A percentile compares a stretch with the other conserved stretches of the same genome.
phyloP scores from a whole-genome alignment of 2,329 filamentous ascomycete genomes.

The Neopestalotiopsis sp. region DNA sequence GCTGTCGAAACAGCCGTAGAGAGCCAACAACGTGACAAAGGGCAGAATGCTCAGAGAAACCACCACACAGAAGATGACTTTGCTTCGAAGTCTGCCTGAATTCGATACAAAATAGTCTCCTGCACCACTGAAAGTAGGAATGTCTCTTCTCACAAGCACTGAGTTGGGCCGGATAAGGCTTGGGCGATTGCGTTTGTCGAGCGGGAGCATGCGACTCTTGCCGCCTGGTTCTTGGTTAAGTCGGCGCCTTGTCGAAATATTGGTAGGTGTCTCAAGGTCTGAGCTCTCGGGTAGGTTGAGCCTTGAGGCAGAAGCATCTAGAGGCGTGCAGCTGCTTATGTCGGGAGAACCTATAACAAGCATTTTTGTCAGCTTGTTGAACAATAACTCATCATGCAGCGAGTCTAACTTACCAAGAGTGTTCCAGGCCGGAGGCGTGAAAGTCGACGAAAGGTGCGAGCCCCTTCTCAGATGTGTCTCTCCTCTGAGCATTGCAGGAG shows the following conservation, averaged over 20 bases:
- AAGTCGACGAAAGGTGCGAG: slow-evolving; percentile 14
- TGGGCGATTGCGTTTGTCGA: slow-evolving; percentile 8
- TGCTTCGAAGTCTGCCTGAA: slow-evolving; percentile 31
- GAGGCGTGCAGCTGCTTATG: background rate
- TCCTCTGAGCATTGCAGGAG: slow-evolving; percentile 15
- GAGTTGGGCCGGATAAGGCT: background rate
- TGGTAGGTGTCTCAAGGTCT: background rate
- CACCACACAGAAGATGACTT: slow-evolving; percentile 45
- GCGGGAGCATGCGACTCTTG: background rate
- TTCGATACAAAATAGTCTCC: slow-evolving; percentile 12
- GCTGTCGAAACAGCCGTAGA: slow-evolving; percentile 50
- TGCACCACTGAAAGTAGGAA: slow-evolving; percentile 14
- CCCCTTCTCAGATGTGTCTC: slow-evolving; percentile 12
- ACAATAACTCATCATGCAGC: background rate
- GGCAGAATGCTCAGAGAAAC: slow-evolving; percentile 50
- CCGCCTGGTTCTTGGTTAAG: background rate
- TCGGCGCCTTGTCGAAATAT: background rate
- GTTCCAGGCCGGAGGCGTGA: slow-evolving; percentile 12
- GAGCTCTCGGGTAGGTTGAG: background rate
- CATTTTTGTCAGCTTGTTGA: background rate
- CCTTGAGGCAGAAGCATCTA: slow-evolving; percentile 5
- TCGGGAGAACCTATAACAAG: background rate
- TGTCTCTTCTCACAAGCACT: background rate
- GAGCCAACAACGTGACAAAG: slow-evolving; percentile 50
- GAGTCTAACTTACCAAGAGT: background rate